Evolutionary conservation across 345 rosid species (phyloP).

Genomic region (Raphanus sativus): DNA sequence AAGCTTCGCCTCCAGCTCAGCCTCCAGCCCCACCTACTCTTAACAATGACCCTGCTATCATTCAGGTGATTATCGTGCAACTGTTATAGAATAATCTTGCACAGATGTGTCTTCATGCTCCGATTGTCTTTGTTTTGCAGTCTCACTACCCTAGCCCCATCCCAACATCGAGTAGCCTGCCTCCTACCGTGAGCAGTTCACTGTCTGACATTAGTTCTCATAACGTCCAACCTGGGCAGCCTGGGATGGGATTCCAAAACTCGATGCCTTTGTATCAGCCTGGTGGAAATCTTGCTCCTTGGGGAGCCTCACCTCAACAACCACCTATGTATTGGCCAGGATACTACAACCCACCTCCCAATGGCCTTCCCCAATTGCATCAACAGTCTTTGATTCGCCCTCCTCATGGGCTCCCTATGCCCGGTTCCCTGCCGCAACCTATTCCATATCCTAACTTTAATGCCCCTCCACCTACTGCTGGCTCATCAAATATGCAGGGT

Average conservation of each 20-base stretch:
- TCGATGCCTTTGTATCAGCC: constrained; percentile 82
- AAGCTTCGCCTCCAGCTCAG: constrained; percentile 82
- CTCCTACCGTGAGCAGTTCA: constrained; percentile 58
- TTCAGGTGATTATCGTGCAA: constrained; percentile 56
- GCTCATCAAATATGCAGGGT: constrained; percentile 47
- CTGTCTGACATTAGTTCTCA: constrained; percentile 57
- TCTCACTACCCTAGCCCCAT: constrained; percentile 79
- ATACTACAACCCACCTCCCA: constrained; percentile 72
- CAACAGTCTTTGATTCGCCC: constrained; percentile 83
- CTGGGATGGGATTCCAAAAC: constrained; percentile 68
- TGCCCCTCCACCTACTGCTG: constrained; percentile 47
- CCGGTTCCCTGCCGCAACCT: constrained; percentile 65
- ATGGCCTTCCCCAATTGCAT: constrained; percentile 76
- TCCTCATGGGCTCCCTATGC: constrained; percentile 71
- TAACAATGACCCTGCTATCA: constrained; percentile 90
- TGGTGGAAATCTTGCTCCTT: constrained; percentile 72
- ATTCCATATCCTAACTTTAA: constrained; percentile 74
- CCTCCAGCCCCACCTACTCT: constrained; percentile 57
- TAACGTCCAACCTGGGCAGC: constrained; percentile 51
- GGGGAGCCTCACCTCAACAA: constrained; percentile 73
- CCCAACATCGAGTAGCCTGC: constrained; percentile 57
- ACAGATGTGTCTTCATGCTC: constrained; percentile 9
- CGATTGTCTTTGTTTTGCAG: constrained; percentile 44
- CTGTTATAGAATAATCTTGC: not conserved
- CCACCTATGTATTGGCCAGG: constrained; percentile 93